phyloP scores from a whole-genome alignment of 2,329 filamentous ascomycete species.

The Paecilomyces formosus region DNA sequence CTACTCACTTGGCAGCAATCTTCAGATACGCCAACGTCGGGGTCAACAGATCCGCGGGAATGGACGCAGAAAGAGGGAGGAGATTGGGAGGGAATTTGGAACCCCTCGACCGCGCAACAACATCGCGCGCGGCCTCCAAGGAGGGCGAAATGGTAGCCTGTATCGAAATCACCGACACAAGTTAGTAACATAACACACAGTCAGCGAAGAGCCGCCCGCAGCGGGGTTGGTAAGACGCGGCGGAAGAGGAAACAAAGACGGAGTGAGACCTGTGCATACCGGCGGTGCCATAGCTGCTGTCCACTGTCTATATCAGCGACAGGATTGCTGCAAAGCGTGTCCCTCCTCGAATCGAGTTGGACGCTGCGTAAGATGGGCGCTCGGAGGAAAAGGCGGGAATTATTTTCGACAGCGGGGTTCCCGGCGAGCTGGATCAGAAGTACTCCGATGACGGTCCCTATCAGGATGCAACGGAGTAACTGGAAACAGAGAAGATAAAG shows the following conservation, averaged over 20 bases:
- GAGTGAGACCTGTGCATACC: constrained; percentile 12
- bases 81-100: constrained; percentile 62
- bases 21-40: constrained; percentile 95
- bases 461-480: neutral
- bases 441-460: neutral
- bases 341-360: neutral
- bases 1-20: constrained; percentile 62
- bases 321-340: neutral
- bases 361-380: neutral
- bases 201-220: neutral
- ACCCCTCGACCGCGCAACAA: constrained; percentile 45
- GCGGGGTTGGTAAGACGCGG: neutral
- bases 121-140: constrained; percentile 51
- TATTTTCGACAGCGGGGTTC: neutral
- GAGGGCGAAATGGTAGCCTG: constrained; percentile 52
- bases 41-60: constrained; percentile 86
- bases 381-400: neutral
- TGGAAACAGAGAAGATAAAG: neutral
- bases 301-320: constrained; percentile 2
- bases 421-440: neutral
- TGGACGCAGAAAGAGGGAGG: constrained; percentile 73
- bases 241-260: neutral
- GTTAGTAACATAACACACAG: neutral
- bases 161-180: neutral
- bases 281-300: constrained; percentile 18